phyloP scores from a whole-genome alignment of 1,284 basidiomycete species.

The Cryptococcus maquisensis region DNA sequence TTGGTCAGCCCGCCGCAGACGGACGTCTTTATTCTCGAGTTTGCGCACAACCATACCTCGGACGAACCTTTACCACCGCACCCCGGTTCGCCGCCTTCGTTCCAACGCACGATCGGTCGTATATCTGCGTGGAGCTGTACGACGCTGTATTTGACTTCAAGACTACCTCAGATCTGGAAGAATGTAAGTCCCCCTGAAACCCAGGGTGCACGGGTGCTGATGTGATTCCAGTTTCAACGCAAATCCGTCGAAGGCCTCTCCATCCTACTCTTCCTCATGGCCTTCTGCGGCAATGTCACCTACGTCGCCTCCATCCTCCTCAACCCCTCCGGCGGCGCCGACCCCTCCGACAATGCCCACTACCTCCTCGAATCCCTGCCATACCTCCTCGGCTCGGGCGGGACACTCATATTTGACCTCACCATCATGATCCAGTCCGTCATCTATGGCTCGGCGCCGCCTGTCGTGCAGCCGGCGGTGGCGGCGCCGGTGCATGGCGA shows the following conservation, averaged over 20 bases:
- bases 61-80: slow-evolving; percentile 4
- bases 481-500: slow-evolving; percentile 5
- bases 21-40: neutral
- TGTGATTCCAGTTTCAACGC: slow-evolving; percentile 63
- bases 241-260: slow-evolving; percentile 92
- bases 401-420: slow-evolving; percentile 83
- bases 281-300: slow-evolving; percentile 83
- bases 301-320: slow-evolving; percentile 78
- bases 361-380: slow-evolving; percentile 47
- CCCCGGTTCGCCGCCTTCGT: slow-evolving; percentile 22
- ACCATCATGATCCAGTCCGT: slow-evolving; percentile 68
- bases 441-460: slow-evolving; percentile 52
- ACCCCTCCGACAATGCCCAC: slow-evolving; percentile 29
- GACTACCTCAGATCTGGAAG: slow-evolving; percentile 94
- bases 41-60: neutral
- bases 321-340: slow-evolving; percentile 33
- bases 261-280: slow-evolving; percentile 85
- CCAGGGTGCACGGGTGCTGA: neutral
- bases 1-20: too few relatives aligned
- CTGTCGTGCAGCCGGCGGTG: slow-evolving; percentile 21
- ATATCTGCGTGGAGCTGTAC: slow-evolving; percentile 90
- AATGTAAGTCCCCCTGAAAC: slow-evolving; percentile 63
- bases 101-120: slow-evolving; percentile 66
- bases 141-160: slow-evolving; percentile 80
- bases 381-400: slow-evolving; percentile 79